phyloP scores from a whole-genome alignment of 495 filamentous ascomycete genomes.

The Chaetomidium leptoderma region DNA sequence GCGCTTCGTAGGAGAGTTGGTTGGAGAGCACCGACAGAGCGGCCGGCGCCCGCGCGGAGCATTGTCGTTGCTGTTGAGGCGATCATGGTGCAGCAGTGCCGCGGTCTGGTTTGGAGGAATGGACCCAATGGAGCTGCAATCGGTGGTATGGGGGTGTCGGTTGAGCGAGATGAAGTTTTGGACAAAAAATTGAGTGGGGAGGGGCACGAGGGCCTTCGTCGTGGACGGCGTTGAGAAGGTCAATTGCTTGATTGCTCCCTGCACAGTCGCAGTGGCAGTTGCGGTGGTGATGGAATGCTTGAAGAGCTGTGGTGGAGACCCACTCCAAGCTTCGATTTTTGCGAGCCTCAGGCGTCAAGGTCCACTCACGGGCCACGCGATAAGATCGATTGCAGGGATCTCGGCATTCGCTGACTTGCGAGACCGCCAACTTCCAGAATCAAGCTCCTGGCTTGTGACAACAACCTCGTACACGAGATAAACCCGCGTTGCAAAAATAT shows the following conservation, averaged over 20 bases:
- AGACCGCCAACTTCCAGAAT: no score
- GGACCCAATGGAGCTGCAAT: not conserved
- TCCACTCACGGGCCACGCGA: no score
- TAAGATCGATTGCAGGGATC: not conserved
- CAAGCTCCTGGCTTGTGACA: no score
- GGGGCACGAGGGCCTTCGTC: not conserved
- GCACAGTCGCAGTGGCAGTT: not conserved
- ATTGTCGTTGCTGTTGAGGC: conserved; percentile 32
- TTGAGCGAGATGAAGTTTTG: not conserved
- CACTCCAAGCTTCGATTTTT: conserved; percentile 10
- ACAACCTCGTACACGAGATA: no score
- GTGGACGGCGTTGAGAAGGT: conserved; percentile 2
- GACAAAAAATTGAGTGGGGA: conserved; percentile 23
- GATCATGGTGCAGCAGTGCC: conserved; percentile 23
- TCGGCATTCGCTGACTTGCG: not conserved
- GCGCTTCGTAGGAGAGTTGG: conserved; percentile 30
- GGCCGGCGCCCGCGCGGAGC: conserved; percentile 31
- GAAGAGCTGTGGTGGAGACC: conserved; percentile 19
- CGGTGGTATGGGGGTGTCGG: not conserved
- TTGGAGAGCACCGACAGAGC: conserved; percentile 26
- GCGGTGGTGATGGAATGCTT: conserved; percentile 11
- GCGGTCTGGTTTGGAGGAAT: not conserved
- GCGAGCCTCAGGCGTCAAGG: conserved; percentile 11
- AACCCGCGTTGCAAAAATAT: no score
- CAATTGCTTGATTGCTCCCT: conserved; percentile 8